These are phyloP conservation scores for Trichocomaceae sp. DNA, from an alignment of 2,329 filamentous ascomycete species.

Conservation along the genomic window DNA sequence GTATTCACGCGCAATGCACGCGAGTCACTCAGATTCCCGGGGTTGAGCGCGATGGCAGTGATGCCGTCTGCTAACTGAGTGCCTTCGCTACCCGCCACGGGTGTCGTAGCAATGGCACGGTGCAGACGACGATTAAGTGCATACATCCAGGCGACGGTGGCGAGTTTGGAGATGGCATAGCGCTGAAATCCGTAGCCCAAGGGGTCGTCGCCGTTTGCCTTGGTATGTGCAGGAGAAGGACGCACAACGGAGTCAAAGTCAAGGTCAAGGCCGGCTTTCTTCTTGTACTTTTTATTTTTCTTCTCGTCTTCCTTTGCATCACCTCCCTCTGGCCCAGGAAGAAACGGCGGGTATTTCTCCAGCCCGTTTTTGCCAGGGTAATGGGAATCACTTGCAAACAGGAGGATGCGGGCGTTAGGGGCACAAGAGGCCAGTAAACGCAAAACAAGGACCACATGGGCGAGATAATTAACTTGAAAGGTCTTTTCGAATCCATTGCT, in stretches of 20 bases:
- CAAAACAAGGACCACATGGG: slow-evolving; percentile 34
- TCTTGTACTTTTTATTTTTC: background rate
- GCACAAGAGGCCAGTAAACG: slow-evolving; percentile 27
- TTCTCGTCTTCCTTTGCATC: too few relatives aligned
- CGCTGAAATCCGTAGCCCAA: slow-evolving; percentile 38
- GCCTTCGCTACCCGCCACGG: too few relatives aligned
- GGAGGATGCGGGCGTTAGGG: slow-evolving; percentile 21
- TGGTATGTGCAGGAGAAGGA: too few relatives aligned
- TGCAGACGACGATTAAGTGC: slow-evolving; percentile 30
- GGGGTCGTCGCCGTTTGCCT: slow-evolving; percentile 23
- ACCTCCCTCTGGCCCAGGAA: too few relatives aligned
- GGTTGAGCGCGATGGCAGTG: slow-evolving; percentile 29
- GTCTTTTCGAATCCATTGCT: slow-evolving; percentile 34
- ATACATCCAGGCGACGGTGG: slow-evolving; percentile 36
- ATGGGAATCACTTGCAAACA: slow-evolving; percentile 32
- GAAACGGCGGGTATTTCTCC: slow-evolving; percentile 29
- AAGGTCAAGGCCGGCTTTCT: too few relatives aligned
- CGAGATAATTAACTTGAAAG: slow-evolving; percentile 36
- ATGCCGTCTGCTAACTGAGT: slow-evolving; percentile 21
- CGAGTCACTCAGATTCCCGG: slow-evolving; percentile 33
- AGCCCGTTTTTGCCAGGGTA: slow-evolving; percentile 36
- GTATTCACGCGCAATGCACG: slow-evolving; percentile 32
- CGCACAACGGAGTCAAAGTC: too few relatives aligned
- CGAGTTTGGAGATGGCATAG: slow-evolving; percentile 41
- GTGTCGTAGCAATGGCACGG: too few relatives aligned